phyloP scores from a whole-genome alignment of 1,139 yeast genomes.

The Saccharomyces hybrid region DNA sequence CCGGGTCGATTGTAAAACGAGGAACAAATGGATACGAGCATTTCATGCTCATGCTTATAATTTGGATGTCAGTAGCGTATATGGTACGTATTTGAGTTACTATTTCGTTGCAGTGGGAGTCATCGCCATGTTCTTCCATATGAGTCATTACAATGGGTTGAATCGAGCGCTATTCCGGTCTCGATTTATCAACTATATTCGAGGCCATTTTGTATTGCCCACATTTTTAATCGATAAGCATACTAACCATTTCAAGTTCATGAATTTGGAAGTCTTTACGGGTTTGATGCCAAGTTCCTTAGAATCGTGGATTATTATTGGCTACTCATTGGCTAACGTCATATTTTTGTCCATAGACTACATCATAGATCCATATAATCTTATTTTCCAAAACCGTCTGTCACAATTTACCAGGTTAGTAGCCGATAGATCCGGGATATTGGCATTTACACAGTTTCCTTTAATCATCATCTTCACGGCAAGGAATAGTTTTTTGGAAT shows the following conservation, averaged over 20 bases:
- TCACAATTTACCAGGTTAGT: constrained; percentile 36
- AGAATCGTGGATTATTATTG: constrained; percentile 45
- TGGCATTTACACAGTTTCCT: constrained; percentile 44
- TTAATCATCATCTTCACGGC: constrained; percentile 48
- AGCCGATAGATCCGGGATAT: constrained; percentile 49
- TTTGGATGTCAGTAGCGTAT: constrained; percentile 15
- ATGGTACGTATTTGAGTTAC: constrained; percentile 9
- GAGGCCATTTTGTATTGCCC: constrained; percentile 15
- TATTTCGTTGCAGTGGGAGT: constrained; percentile 12
- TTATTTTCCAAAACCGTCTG: constrained; percentile 36
- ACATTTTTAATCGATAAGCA: constrained; percentile 13
- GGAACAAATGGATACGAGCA: constrained; percentile 10
- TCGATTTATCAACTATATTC: constrained; percentile 8
- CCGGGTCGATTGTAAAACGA: constrained; percentile 6
- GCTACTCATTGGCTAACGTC: constrained; percentile 41
- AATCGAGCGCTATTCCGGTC: constrained; percentile 7
- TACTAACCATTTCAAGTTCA: constrained; percentile 12
- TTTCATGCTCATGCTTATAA: constrained; percentile 16
- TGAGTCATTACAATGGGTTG: constrained; percentile 12
- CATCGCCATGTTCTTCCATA: constrained; percentile 8
- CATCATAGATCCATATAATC: constrained; percentile 35
- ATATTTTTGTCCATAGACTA: constrained; percentile 37
- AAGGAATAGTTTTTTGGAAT: constrained; percentile 56
- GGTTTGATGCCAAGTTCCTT: constrained; percentile 41
- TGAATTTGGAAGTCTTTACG: constrained; percentile 5